phyloP scores from a whole-genome alignment of 1,139 yeast genomes.

The Taiozyma onychis region DNA sequence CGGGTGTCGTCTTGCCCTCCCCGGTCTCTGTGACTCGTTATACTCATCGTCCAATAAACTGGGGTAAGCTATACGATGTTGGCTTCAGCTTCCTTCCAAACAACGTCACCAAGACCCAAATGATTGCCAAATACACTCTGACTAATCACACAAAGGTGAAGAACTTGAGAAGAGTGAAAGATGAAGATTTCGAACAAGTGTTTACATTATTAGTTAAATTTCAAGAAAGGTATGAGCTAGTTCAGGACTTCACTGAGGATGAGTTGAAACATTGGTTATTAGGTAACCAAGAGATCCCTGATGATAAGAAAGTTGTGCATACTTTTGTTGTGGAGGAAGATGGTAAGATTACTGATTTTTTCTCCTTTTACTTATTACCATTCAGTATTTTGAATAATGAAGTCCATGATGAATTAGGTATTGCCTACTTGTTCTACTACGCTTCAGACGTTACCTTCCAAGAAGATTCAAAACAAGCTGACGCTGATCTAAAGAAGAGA shows the following conservation, averaged over 20 bases:
- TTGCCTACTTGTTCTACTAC: conserved; percentile 87
- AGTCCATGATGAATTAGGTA: conserved; percentile 63
- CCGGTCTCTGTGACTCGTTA: conserved; percentile 91
- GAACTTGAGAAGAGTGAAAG: conserved; percentile 62
- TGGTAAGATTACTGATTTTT: conserved; percentile 77
- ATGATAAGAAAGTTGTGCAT: conserved; percentile 51
- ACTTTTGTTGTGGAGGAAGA: conserved; percentile 75
- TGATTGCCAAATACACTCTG: conserved; percentile 75
- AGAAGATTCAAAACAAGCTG: conserved; percentile 30
- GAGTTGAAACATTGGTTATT: conserved; percentile 84
- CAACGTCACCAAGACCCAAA: conserved; percentile 69
- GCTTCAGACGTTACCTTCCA: conserved; percentile 59
- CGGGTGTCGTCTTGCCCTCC: conserved; percentile 85
- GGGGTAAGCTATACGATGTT: conserved; percentile 85
- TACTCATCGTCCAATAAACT: conserved; percentile 89
- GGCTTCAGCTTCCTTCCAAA: conserved; percentile 82
- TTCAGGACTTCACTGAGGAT: conserved; percentile 60
- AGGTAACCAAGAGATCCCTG: conserved; percentile 34
- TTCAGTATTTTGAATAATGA: conserved; percentile 74
- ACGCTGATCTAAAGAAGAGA: conserved; percentile 45
- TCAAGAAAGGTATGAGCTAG: conserved; percentile 65
- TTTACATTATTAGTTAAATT: conserved; percentile 51
- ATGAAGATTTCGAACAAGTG: conserved; percentile 61
- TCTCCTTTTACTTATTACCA: conserved; percentile 85
- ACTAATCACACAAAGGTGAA: conserved; percentile 51